These are phyloP conservation scores for Papiliotrema laurentii DNA, from an alignment of 1,284 basidiomycete species.

Conservation along the genomic window DNA sequence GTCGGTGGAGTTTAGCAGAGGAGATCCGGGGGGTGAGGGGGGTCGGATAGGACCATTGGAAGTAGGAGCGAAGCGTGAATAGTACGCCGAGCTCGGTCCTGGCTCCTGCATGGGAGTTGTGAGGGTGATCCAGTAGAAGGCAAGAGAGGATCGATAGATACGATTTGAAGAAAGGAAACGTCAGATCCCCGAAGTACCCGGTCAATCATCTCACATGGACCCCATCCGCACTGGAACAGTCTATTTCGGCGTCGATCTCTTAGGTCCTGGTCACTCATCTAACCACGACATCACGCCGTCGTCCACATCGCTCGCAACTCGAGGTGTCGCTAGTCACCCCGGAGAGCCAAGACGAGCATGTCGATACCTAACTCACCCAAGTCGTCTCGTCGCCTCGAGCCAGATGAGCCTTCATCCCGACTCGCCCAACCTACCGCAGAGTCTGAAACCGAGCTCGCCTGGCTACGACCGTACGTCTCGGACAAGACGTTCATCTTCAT, in stretches of 20 bases:
- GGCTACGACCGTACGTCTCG: conserved; percentile 2
- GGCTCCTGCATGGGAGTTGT: conserved; percentile 29
- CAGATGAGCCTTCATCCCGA: background rate
- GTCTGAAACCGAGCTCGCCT: background rate
- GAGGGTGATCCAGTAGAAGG: background rate
- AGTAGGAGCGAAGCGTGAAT: conserved; percentile 29
- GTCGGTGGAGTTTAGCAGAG: conserved; percentile 17
- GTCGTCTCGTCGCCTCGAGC: background rate
- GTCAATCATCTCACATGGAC: background rate
- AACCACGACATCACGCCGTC: too few species aligned
- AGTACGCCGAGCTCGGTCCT: conserved; percentile 41
- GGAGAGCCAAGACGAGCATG: background rate
- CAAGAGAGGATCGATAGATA: background rate
- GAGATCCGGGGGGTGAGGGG: conserved; percentile 21
- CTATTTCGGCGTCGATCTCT: too few species aligned
- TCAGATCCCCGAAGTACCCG: background rate
- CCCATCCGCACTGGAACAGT: background rate
- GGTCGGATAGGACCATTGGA: conserved; percentile 32
- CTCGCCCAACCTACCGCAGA: background rate
- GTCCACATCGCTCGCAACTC: too few species aligned
- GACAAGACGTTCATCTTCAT: background rate
- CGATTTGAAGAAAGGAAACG: background rate
- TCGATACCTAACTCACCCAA: background rate
- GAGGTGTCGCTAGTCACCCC: too few species aligned
- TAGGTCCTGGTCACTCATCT: too few species aligned